These are phyloP conservation scores for Aspergillus ostianus DNA, from an alignment of 495 filamentous ascomycete genomes.

Conservation along the genomic window DNA sequence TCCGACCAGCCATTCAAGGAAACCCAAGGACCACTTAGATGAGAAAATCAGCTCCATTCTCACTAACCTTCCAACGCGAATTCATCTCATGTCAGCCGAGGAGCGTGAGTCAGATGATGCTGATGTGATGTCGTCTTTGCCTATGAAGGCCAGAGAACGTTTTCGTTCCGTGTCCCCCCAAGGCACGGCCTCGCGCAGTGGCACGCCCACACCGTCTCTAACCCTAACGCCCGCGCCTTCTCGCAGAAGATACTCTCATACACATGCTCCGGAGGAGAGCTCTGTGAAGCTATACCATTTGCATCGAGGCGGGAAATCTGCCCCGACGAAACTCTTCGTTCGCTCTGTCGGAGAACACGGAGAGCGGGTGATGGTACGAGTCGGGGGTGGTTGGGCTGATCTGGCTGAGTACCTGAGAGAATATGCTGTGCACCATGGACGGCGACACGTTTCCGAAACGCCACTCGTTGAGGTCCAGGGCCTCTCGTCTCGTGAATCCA, in stretches of 20 bases:
- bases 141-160: slow-evolving; percentile 31
- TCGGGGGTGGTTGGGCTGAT: slow-evolving; percentile 96
- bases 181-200: slow-evolving; percentile 33
- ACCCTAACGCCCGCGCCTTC: slow-evolving; percentile 62
- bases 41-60: slow-evolving; percentile 84
- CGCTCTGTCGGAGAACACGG: slow-evolving; percentile 83
- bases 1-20: slow-evolving; percentile 32
- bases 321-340: slow-evolving; percentile 90
- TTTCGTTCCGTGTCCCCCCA: slow-evolving; percentile 39
- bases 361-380: slow-evolving; percentile 96
- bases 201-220: slow-evolving; percentile 64
- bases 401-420: slow-evolving; percentile 91
- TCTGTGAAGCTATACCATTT: slow-evolving; percentile 93
- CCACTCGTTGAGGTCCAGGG: slow-evolving; percentile 46
- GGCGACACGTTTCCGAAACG: slow-evolving; percentile 41
- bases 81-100: slow-evolving; percentile 62
- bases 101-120: slow-evolving; percentile 34
- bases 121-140: slow-evolving; percentile 38
- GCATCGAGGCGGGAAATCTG: slow-evolving; percentile 73
- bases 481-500: slow-evolving; percentile 32
- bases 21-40: slow-evolving; percentile 69
- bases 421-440: slow-evolving; percentile 85
- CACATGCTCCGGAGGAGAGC: slow-evolving; percentile 41
- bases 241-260: slow-evolving; percentile 36
- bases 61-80: slow-evolving; percentile 72